phyloP scores from a whole-genome alignment of 805 yeast genomes.

The Candida palmyrensis region DNA sequence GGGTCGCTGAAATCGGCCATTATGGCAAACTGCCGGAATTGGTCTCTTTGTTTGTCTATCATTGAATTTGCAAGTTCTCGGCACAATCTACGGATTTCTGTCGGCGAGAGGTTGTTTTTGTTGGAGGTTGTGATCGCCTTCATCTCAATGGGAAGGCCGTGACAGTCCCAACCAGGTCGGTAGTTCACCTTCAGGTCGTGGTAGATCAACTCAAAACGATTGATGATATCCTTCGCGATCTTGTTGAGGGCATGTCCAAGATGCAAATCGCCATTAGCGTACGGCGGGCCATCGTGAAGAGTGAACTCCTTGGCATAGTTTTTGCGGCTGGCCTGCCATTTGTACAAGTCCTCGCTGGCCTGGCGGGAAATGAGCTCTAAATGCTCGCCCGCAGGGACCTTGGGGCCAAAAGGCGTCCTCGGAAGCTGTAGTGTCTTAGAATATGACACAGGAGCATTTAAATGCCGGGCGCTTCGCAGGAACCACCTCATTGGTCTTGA shows the following conservation, averaged over 20 bases:
- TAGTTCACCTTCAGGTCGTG: slow-evolving; percentile 62
- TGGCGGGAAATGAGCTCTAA: slow-evolving; percentile 44
- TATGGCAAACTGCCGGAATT: slow-evolving; percentile 68
- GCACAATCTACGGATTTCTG: slow-evolving; percentile 65
- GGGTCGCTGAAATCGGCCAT: slow-evolving; percentile 77
- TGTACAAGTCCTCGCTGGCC: slow-evolving; percentile 58
- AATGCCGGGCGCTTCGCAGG: too few species aligned
- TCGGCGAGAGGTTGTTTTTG: slow-evolving; percentile 25
- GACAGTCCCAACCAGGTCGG: slow-evolving; percentile 98
- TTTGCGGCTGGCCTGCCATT: slow-evolving; percentile 41
- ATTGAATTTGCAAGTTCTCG: slow-evolving; percentile 63
- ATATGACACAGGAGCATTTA: slow-evolving; percentile 24
- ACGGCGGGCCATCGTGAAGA: slow-evolving; percentile 97
- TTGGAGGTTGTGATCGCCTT: slow-evolving; percentile 56
- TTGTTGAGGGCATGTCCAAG: slow-evolving; percentile 91
- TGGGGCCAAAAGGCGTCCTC: slow-evolving; percentile 47
- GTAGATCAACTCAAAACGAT: slow-evolving; percentile 57
- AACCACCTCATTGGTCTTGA: too few species aligned
- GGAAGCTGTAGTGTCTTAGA: slow-evolving; percentile 62
- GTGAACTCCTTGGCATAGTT: slow-evolving; percentile 41
- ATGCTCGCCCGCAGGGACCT: slow-evolving; percentile 46
- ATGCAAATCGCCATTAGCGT: slow-evolving; percentile 93
- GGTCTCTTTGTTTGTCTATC: slow-evolving; percentile 55
- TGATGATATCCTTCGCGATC: slow-evolving; percentile 79
- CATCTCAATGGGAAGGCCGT: slow-evolving; percentile 93